Evolutionary conservation across 1,284 basidiomycete species (phyloP).

Genomic region (Apiotrichum laibachii): DNA sequence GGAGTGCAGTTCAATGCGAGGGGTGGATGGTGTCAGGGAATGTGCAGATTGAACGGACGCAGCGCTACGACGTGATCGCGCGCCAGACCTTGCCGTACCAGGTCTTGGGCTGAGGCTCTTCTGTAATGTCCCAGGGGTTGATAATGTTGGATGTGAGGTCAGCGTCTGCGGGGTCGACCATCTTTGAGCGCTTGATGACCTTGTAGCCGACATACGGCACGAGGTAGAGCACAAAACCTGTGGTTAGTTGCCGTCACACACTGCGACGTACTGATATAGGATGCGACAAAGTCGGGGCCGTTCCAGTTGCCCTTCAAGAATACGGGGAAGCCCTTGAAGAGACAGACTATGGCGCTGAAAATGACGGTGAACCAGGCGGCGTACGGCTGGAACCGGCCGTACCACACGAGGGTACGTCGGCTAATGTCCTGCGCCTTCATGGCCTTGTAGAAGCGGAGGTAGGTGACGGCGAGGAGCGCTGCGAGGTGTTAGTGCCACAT

Average conservation of each 20-base stretch:
- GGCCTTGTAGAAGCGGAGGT: conserved; percentile 33
- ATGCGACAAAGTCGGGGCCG: conserved; percentile 21
- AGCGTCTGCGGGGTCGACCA: conserved; percentile 11
- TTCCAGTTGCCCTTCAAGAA: conserved; percentile 26
- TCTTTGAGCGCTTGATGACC: conserved; percentile 1
- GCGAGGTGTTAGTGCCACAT: conserved; percentile 61
- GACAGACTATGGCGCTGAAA: conserved; percentile 23
- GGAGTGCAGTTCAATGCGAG: too few relatives aligned
- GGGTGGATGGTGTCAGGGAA: too few relatives aligned
- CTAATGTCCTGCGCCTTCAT: conserved; percentile 31
- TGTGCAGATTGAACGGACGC: too few relatives aligned
- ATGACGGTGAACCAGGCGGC: conserved; percentile 27
- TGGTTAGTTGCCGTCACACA: conserved; percentile 55
- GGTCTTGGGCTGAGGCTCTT: conserved; percentile 13
- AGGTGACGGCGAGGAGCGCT: conserved; percentile 25
- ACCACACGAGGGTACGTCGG: conserved; percentile 21
- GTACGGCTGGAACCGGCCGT: conserved; percentile 29
- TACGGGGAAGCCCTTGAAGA: conserved; percentile 31
- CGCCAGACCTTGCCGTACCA: conserved; percentile 15
- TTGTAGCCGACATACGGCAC: not conserved
- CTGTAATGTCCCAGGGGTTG: conserved; percentile 19
- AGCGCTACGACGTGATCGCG: conserved; percentile 3
- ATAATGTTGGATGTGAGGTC: conserved; percentile 17
- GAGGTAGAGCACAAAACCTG: too few relatives aligned
- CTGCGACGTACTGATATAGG: conserved; percentile 56